A percentile compares a stretch with the other conserved stretches of the same genome.
Evolutionary conservation across 495 filamentous ascomycete species (phyloP).

Genomic region (Lepidopterella palustris): DNA sequence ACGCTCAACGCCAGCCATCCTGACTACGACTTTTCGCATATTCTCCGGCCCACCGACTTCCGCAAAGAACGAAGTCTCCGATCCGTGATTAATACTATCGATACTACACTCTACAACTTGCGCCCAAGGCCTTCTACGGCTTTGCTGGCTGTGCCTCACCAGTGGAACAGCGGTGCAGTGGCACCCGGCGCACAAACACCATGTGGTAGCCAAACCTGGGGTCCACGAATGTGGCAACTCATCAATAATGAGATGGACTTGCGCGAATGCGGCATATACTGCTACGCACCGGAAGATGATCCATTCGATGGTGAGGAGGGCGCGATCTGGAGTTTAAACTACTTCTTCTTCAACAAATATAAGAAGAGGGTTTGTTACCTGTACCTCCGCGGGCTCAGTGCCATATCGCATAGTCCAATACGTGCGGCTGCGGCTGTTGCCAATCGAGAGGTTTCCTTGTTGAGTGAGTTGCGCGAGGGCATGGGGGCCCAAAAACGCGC

Average conservation of each 20-base stretch:
- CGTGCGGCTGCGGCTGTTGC: conserved; percentile 25
- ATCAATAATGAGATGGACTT: conserved; percentile 90
- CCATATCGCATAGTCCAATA: conserved; percentile 62
- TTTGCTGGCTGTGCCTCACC: conserved; percentile 20
- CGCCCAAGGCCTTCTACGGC: conserved; percentile 50
- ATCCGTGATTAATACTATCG: conserved; percentile 73
- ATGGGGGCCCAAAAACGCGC: conserved; percentile 66
- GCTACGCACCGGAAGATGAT: conserved; percentile 76
- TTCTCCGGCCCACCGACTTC: conserved; percentile 83
- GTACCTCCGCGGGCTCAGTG: conserved; percentile 78
- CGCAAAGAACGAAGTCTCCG: conserved; percentile 66
- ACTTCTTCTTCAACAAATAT: conserved; percentile 94
- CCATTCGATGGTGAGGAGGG: conserved; percentile 84
- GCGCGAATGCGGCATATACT: conserved; percentile 76
- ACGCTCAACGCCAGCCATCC: conserved; percentile 96
- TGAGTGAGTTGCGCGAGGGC: conserved; percentile 25
- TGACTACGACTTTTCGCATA: conserved; percentile 94
- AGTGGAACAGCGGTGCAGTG: conserved; percentile 22
- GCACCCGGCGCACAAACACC: conserved; percentile 31
- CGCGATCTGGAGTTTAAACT: conserved; percentile 90
- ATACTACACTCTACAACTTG: conserved; percentile 77
- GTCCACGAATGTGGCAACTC: conserved; percentile 78
- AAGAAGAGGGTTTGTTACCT: conserved; percentile 93
- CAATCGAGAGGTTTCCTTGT: conserved; percentile 13
- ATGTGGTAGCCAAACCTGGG: conserved; percentile 53